Evolutionary conservation across 352 stramenopile species (phyloP), one percentile per base, ranked within the genome.

Genomic region (Phytophthora litchii): DNA sequence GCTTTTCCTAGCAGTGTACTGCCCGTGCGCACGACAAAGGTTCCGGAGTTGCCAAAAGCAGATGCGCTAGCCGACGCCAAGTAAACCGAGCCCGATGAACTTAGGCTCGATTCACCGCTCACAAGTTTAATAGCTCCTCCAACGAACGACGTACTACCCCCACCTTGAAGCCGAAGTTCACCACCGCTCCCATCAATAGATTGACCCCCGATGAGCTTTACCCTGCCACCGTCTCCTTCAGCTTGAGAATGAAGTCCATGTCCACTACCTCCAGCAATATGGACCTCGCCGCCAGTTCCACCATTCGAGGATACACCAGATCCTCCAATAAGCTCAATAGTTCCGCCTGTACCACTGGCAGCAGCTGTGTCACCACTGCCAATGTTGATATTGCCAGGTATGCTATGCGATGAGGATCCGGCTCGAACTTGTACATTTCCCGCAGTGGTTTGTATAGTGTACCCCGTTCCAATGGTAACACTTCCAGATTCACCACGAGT

Each of bases 221-320:
- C 56, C 13, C 43, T 47, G 4, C 74, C 74, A 20, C 74, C 74
- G n/a, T 56, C 31, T 35, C 74, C 74, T 66, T 70, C 62, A 50
- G 48, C 23, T 51, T 74, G 47, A 3, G 72, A 72, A 31, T 75
- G 69, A 51, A 79, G 31, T 20, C 68, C 71, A 23, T 72, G 54
- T 6, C 61, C 74, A 52, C 41, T 55, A 17, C 74, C 74, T 61
- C 71, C 78, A 57, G 50, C 49, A 41, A 88, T 72, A 17, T 27
- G 27, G 46, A 85, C 60, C 36, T 58, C 72, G 29, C 78, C 78
- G 19, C 78, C 78, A 61, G 55, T 45, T 42, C 78, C 78, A 23
- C 77, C 79, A 49, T 88, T 78, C 40, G 67, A 60, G 16, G 78
- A 84, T 36, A 61, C 36, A 29, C 80, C 78, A 21, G 62, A 67